Evolutionary conservation across 345 rosid species (phyloP).

Genomic region (Barbarea vulgaris): DNA sequence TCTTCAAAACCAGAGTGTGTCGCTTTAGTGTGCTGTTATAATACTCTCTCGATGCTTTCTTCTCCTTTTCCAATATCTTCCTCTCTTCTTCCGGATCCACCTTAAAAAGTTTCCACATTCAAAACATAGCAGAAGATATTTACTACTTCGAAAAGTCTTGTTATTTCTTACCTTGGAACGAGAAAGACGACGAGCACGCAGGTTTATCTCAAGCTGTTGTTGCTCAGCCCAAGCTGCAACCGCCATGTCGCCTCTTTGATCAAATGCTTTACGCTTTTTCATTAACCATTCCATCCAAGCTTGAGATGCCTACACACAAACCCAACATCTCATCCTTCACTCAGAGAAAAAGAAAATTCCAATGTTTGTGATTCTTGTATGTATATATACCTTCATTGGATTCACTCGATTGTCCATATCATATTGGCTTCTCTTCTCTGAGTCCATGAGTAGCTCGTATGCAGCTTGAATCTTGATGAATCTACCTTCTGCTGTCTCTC

Average conservation of each 20-base stretch:
- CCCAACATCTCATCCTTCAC: neutral
- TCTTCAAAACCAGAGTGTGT: constrained; percentile 81
- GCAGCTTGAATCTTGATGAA: constrained; percentile 99
- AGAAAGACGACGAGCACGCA: constrained; percentile 86
- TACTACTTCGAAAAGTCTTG: neutral
- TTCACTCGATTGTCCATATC: constrained; percentile 80
- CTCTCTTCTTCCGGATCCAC: constrained; percentile 92
- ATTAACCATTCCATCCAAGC: constrained; percentile 98
- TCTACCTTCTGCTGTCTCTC: constrained; percentile 93
- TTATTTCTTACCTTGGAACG: constrained; percentile 67
- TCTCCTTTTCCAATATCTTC: constrained; percentile 73
- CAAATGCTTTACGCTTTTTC: constrained; percentile 91
- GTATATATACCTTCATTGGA: constrained; percentile 76
- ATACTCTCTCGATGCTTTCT: constrained; percentile 73
- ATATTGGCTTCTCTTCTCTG: constrained; percentile 67
- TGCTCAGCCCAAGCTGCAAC: constrained; percentile 97
- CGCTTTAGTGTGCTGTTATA: constrained; percentile 67
- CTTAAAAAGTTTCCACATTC: constrained; percentile 40
- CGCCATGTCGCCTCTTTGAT: constrained; percentile 94
- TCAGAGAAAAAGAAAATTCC: neutral
- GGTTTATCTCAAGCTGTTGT: constrained; percentile 83
- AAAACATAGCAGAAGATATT: neutral
- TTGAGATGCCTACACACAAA: constrained; percentile 77
- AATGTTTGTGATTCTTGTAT: neutral
- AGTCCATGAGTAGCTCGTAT: constrained; percentile 87